Percentiles rank a stretch among this genome's conserved stretches.
Evolutionary conservation across 768 basidiomycete genomes (phyloP).

Genomic region (Saitozyma podzolica): DNA sequence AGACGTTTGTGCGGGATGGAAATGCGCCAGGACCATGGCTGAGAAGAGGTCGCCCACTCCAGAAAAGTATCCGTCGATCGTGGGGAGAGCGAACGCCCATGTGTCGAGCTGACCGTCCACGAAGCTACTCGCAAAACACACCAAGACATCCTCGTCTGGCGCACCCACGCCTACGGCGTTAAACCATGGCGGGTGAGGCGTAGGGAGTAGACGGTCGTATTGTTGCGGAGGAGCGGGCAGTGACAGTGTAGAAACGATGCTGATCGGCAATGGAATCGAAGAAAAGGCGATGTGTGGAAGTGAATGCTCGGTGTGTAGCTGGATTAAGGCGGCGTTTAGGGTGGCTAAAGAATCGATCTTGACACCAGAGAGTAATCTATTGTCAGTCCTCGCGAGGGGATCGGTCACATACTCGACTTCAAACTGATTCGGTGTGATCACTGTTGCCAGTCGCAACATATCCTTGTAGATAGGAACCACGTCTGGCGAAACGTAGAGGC

Average conservation of each 20-base stretch:
- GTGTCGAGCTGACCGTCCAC: constrained; percentile 30
- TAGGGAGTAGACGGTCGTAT: constrained; percentile 30
- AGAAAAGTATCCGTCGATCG: constrained; percentile 87
- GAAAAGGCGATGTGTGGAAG: constrained; percentile 90
- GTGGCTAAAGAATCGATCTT: constrained; percentile 63
- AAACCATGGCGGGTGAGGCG: constrained; percentile 32
- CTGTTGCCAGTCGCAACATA: constrained; percentile 69
- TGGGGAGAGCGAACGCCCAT: constrained; percentile 70
- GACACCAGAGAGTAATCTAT: constrained; percentile 72
- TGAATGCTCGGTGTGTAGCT: constrained; percentile 71
- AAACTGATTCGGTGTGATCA: constrained; percentile 98
- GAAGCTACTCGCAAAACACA: constrained; percentile 71
- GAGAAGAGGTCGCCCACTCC: constrained; percentile 98
- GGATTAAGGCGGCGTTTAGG: constrained; percentile 66
- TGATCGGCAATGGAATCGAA: constrained; percentile 71
- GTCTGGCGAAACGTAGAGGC: constrained; percentile 79
- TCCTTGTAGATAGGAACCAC: constrained; percentile 82
- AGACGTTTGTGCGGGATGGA: constrained; percentile 32
- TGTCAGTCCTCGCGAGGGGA: constrained; percentile 5
- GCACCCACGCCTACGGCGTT: constrained; percentile 14
- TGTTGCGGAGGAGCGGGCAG: constrained; percentile 35
- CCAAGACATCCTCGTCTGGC: constrained; percentile 58
- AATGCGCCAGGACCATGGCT: constrained; percentile 83
- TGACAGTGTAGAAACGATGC: constrained; percentile 59
- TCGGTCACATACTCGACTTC: constrained; percentile 77